Conservation (phyloP, 352 stramenopile genomes). For the Phytophthora parvispora region DNA sequence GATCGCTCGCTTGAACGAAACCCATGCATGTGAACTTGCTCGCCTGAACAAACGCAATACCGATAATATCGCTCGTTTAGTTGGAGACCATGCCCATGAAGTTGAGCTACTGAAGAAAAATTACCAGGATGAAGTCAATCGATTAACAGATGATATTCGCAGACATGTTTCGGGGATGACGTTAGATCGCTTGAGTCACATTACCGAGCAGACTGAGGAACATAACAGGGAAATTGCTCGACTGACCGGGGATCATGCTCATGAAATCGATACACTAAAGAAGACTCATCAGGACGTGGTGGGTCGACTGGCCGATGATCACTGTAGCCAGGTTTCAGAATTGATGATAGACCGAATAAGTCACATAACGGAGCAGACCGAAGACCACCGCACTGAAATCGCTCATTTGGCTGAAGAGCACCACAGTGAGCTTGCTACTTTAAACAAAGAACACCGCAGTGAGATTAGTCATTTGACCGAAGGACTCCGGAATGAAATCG, state of each 20-base stretch:
- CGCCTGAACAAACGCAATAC: too few species aligned
- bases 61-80: background rate
- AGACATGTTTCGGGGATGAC: background rate
- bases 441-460: background rate
- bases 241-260: background rate
- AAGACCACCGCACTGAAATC: conserved; percentile 3
- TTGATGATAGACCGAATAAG: conserved; percentile 1
- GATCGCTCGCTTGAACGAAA: background rate
- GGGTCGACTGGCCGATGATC: conserved; percentile 6
- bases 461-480: background rate
- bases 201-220: background rate
- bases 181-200: background rate
- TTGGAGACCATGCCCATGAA: background rate
- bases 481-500: conserved; percentile 1
- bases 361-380: background rate
- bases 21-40: background rate
- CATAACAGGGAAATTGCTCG: background rate
- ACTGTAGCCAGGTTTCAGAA: conserved; percentile 1
- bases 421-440: background rate
- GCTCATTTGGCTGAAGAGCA: conserved; percentile 6
- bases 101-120: background rate
- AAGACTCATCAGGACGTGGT: background rate
- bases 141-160: background rate
- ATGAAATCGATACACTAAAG: background rate
- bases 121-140: background rate